Percentiles rank a stretch among this genome's conserved stretches.
These are phyloP conservation scores for Ustilago crameri DNA, from an alignment of 1,284 basidiomycete genomes.

Conservation along the genomic window DNA sequence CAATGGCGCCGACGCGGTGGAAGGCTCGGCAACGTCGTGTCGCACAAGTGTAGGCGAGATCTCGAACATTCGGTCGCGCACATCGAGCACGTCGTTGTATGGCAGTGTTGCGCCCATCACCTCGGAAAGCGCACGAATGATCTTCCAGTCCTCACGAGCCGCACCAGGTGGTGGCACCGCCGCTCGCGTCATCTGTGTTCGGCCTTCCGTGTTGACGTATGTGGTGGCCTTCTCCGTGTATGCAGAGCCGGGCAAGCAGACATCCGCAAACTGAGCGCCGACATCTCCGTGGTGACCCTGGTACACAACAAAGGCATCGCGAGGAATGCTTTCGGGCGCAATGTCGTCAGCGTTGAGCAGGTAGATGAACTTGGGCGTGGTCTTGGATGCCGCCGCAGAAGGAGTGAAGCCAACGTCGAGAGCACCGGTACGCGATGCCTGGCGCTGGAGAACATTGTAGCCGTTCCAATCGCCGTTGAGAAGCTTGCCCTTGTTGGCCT, in stretches of 20 bases:
- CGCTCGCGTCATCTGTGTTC: slow-evolving; percentile 87
- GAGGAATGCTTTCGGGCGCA: slow-evolving; percentile 87
- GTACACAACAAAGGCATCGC: slow-evolving; percentile 96
- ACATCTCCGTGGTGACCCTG: slow-evolving; percentile 99
- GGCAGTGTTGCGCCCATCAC: slow-evolving; percentile 81
- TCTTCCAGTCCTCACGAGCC: slow-evolving; percentile 98
- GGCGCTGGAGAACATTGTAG: slow-evolving; percentile 88
- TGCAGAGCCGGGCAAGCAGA: slow-evolving; percentile 89
- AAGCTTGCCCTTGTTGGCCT: slow-evolving; percentile 74
- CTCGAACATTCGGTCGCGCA: slow-evolving; percentile 97
- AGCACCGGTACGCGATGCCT: slow-evolving; percentile 90
- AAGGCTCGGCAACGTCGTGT: slow-evolving; percentile 85
- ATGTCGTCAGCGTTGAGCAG: slow-evolving; percentile 96
- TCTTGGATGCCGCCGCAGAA: slow-evolving; percentile 78
- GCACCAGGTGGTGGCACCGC: slow-evolving; percentile 96
- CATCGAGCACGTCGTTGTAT: slow-evolving; percentile 87
- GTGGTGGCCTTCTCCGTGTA: slow-evolving; percentile 96
- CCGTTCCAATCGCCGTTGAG: slow-evolving; percentile 94
- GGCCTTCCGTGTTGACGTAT: slow-evolving; percentile 97
- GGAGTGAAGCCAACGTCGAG: slow-evolving; percentile 95
- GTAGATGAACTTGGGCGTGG: slow-evolving; percentile 94
- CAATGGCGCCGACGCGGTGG: slow-evolving; percentile 71
- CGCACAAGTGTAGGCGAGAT: slow-evolving; percentile 89
- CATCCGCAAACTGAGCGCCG: slow-evolving; percentile 95
- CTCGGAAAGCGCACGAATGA: slow-evolving; percentile 94